Evolutionary conservation across 2,329 filamentous ascomycete genomes (phyloP), one percentile per base, ranked within the genome.

Genomic region (Botrytis deweyae): DNA sequence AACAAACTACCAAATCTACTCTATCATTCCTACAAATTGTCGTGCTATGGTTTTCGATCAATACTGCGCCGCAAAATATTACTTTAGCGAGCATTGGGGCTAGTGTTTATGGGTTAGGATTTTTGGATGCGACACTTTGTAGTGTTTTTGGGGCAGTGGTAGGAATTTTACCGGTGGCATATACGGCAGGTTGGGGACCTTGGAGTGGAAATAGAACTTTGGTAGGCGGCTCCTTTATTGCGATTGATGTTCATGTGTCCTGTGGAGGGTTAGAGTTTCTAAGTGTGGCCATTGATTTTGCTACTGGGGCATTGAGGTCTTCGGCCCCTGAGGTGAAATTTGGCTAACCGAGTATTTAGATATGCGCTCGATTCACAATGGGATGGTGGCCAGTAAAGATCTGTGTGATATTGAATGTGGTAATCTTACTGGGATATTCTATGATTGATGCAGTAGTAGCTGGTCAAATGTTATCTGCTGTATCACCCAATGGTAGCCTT

Each of bases 391-490:
- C 89, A 0, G 87, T 87, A 70, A 91, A 91, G 80, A 81, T 92
- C 12, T 86, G 90, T 49, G 88, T 90, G 22, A 78, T 91, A 36
- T 82, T 92, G 73, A 91, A 91, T 78, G 83, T 91, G 65, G 86
- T 91, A 63, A 86, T 90, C 36, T 84, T 91, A 78, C 83, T 91
- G 4, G 89, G 89, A 14, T 91, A 91, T 77, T 84, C 85, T 29
- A 82, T 91, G 79, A 88, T 92, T 29, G 88, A 90, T 80, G 89
- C 87, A 49, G 89, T 92, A 9, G 85, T 93, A 25, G 88, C 88
- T 2, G 91, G 91, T 0, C 90, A 92, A 79, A 91, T 92, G 40
- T 82, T 93, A 2, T 90, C 88, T 7, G 90, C 90, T 2, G 88
- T 93, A 6, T 89, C 88, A 20, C 81, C 84, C 1, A 85, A 86